Evolutionary conservation across 805 yeast species (phyloP).

Genomic region (Lipomyces sp.): DNA sequence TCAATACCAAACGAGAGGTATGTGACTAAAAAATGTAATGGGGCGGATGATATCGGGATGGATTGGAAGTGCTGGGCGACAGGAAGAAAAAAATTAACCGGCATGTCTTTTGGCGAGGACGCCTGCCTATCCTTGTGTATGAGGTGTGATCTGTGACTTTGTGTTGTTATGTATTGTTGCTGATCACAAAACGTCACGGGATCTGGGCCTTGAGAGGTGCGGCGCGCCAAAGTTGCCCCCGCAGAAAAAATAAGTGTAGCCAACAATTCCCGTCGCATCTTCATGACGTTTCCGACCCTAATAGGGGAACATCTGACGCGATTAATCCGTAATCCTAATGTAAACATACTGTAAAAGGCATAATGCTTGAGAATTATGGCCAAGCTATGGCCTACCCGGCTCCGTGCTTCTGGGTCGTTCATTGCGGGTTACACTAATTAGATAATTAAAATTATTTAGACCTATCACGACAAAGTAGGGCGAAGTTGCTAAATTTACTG

Average conservation of each 20-base stretch:
- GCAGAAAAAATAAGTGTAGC: background rate
- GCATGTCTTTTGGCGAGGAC: conserved; percentile 1
- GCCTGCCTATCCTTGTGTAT: background rate
- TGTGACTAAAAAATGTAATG: conserved; percentile 9
- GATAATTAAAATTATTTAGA: no score
- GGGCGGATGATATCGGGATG: conserved; percentile 14
- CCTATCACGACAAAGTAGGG: no score
- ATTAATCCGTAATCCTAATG: background rate
- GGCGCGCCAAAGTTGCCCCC: background rate
- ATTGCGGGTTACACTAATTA: no score
- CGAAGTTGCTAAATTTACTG: no score
- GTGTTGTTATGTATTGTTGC: conserved; percentile 15
- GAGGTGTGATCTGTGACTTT: conserved; percentile 19
- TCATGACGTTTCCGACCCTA: background rate
- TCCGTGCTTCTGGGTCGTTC: no score
- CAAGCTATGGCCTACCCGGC: no score
- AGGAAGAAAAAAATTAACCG: conserved; percentile 31
- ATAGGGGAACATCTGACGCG: background rate
- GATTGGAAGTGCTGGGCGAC: conserved; percentile 14
- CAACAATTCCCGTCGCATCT: background rate
- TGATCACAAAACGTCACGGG: conserved; percentile 10
- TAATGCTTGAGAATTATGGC: background rate
- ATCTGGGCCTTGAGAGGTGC: background rate
- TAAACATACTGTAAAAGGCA: background rate
- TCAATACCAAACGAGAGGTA: conserved; percentile 3